These are phyloP conservation scores for Fraxinus velutina DNA, from an alignment of 305 asterid species.

Conservation along the genomic window DNA sequence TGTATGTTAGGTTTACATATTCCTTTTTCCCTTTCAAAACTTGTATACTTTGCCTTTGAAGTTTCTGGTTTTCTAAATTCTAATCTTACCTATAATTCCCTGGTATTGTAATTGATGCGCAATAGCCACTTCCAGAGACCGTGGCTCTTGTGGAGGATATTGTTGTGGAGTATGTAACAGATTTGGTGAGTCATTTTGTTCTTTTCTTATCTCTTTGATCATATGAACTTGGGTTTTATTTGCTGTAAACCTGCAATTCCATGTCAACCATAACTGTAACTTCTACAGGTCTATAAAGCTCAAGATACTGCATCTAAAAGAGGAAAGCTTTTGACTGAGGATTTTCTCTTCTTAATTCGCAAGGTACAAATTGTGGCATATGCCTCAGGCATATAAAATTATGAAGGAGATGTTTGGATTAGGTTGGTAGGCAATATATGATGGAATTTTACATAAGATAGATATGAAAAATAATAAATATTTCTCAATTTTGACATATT, in stretches of 20 bases:
- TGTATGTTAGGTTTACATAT: conserved; percentile 37
- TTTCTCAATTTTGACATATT: not conserved
- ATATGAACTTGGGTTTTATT: not conserved
- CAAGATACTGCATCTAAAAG: conserved; percentile 73
- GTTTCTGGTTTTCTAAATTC: not conserved
- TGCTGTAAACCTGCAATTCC: not conserved
- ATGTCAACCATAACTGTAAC: not conserved
- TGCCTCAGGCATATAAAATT: not conserved
- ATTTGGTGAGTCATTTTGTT: conserved; percentile 48
- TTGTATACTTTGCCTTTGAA: not conserved
- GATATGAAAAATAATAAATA: not conserved
- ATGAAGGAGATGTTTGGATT: not conserved
- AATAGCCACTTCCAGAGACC: conserved; percentile 91
- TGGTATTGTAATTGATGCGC: conserved; percentile 21
- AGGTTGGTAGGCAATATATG: not conserved
- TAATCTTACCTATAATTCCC: conserved; percentile 4
- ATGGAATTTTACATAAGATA: not conserved
- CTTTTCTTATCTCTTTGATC: not conserved
- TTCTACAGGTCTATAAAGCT: conserved; percentile 85
- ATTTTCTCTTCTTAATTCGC: conserved; percentile 78
- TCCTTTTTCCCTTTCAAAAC: conserved; percentile 1
- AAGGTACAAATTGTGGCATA: conserved; percentile 43
- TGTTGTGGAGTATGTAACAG: conserved; percentile 90
- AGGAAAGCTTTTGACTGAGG: conserved; percentile 88
- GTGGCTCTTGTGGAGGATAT: conserved; percentile 86